phyloP scores from a whole-genome alignment of 345 rosid species.

The Eucalyptus urophylla region DNA sequence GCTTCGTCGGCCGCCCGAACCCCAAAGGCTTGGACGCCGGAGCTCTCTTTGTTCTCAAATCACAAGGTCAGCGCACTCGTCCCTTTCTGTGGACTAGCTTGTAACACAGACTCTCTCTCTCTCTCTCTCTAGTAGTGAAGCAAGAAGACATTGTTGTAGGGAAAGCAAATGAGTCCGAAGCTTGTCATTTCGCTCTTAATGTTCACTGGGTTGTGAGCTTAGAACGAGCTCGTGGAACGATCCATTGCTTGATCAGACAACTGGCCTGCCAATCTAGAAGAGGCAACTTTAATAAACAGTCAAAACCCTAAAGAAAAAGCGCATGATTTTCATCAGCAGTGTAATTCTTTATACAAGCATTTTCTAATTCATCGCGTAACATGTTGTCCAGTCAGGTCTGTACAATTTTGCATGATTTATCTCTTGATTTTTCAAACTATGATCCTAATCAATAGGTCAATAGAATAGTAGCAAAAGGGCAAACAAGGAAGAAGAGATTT shows the following conservation, averaged over 20 bases:
- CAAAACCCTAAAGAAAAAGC: neutral
- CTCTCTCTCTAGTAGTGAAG: neutral
- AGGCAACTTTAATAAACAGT: neutral
- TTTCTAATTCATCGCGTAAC: neutral
- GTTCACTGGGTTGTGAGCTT: neutral
- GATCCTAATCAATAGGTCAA: neutral
- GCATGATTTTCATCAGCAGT: neutral
- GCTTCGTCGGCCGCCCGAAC: neutral
- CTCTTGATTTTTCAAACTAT: neutral
- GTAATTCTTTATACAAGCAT: neutral
- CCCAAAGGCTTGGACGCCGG: constrained; percentile 11
- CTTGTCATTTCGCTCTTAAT: neutral
- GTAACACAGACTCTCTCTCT: neutral
- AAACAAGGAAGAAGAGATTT: neutral
- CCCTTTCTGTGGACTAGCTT: neutral
- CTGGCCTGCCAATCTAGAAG: too few species aligned
- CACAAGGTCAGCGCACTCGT: constrained; percentile 1
- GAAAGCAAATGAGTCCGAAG: neutral
- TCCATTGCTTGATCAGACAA: neutral
- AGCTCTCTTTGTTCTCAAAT: constrained; percentile 17
- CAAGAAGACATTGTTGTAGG: neutral
- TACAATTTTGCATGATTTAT: neutral
- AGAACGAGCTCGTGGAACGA: neutral
- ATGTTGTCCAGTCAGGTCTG: neutral
- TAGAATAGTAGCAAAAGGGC: neutral